Base-by-base conservation (phyloP, 345 rosid species). In the Capsella bursapastoris region DNA sequence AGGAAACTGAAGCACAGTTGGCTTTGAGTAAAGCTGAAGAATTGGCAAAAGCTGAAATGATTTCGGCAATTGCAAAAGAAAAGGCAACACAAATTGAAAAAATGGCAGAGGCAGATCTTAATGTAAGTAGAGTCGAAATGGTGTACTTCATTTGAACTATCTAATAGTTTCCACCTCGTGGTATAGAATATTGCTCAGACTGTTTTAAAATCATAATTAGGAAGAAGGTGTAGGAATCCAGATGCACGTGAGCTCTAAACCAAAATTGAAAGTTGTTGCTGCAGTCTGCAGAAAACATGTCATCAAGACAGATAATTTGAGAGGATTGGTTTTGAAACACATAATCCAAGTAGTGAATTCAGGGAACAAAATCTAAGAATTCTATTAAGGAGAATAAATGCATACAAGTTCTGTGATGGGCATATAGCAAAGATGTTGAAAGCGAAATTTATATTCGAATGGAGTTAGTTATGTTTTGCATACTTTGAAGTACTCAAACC, bases 101-200 rank as follows among this genome's bases (percentile, higher is more conserved):
- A 81, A 83, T 89, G 83, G 90, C 89, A 15, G 99, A 96, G 66
- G 97, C 93, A 64, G 82, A 96, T 87, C 93, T 96, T 67, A 78
- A 92, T 82, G 99, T 96, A 86, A 83, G 87, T 73, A 66, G 27
- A 70, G 40, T 38, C 37, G 2, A 43, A 57, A 29, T 53, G 1
- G 22, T 70, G 29, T 37, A 38, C 31, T 16, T 51, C 18, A 9
- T 59, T 44, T 68, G 43, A 50, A 68, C 25, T 35, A 44, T 60
- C 37, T 22, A 16, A 18, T 61, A 32, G 51, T 28, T 62, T 64
- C 69, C 35, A 44, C 50, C 70, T 53, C 58, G 2, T 52, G 40
- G 34, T 62, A 25, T 32, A 70, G 16, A 38, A 40, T 61, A 51
- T 58, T 75, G 52, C 56, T 31, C 11, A 38, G 12, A 40, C 55